Percentiles rank a stretch among this genome's conserved stretches.
phyloP scores from a whole-genome alignment of 495 filamentous ascomycete species.

The Cladorrhinum samala region DNA sequence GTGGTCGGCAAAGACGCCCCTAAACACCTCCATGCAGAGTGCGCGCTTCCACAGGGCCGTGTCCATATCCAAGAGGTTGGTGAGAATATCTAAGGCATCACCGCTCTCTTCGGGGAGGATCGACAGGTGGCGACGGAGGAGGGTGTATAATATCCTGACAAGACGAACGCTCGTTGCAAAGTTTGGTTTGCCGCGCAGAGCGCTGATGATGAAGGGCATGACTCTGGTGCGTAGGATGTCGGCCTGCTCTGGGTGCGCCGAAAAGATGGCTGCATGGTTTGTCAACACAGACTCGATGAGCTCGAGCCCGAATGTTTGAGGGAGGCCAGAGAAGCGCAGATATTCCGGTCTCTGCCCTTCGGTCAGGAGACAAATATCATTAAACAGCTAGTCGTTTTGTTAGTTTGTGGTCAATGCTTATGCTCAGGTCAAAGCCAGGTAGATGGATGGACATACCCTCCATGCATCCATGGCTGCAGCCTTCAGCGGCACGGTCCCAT shows the following conservation, averaged over 20 bases:
- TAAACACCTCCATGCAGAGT: slow-evolving; percentile 84
- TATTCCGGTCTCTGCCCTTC: slow-evolving; percentile 78
- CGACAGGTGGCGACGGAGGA: slow-evolving; percentile 69
- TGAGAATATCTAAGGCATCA: slow-evolving; percentile 76
- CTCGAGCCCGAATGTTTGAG: slow-evolving; percentile 79
- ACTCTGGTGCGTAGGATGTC: slow-evolving; percentile 72
- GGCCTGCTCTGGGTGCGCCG: slow-evolving; percentile 70
- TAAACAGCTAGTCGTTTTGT: slow-evolving; percentile 56
- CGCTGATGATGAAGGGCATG: slow-evolving; percentile 74
- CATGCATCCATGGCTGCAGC: slow-evolving; percentile 83
- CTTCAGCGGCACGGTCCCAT: slow-evolving; percentile 58
- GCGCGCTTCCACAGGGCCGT: slow-evolving; percentile 75
- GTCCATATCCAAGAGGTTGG: slow-evolving; percentile 83
- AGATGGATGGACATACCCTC: slow-evolving; percentile 42
- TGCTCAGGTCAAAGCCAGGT: not conserved
- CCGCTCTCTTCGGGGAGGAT: slow-evolving; percentile 75
- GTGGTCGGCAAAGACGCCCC: slow-evolving; percentile 75
- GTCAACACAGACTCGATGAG: slow-evolving; percentile 83
- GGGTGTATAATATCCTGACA: slow-evolving; percentile 70
- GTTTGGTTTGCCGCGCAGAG: slow-evolving; percentile 67
- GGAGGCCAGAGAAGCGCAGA: slow-evolving; percentile 65
- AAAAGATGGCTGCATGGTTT: slow-evolving; percentile 76
- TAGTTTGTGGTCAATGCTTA: slow-evolving; percentile 5
- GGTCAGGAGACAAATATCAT: slow-evolving; percentile 82
- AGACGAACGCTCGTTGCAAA: slow-evolving; percentile 82